These are phyloP conservation scores for Puya raimondii DNA, from an alignment of 176 grass and related monocot genomes.

Conservation along the genomic window DNA sequence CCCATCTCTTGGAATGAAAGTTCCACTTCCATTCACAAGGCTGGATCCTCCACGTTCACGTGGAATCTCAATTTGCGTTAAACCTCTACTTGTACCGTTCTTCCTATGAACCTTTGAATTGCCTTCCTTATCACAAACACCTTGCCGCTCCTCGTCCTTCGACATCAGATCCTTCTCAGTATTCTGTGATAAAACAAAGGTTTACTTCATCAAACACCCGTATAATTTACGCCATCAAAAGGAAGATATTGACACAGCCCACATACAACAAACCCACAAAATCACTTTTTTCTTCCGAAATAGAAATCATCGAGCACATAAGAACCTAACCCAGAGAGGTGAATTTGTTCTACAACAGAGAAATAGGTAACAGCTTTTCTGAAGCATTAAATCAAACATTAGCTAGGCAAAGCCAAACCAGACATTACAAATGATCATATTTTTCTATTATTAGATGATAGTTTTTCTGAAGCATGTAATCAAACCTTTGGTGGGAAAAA, in stretches of 20 bases:
- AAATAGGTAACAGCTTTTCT: too few species aligned
- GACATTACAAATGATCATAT: too few species aligned
- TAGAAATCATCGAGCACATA: too few species aligned
- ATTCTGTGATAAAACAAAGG: background rate
- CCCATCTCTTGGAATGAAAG: background rate
- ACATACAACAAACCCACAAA: background rate
- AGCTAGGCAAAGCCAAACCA: too few species aligned
- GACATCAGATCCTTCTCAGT: background rate
- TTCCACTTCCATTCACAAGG: background rate
- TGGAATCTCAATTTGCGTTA: background rate
- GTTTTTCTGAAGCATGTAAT: too few species aligned
- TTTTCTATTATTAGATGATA: too few species aligned
- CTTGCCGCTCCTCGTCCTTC: slow-evolving; percentile 2
- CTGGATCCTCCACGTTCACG: background rate
- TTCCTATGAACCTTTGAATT: background rate
- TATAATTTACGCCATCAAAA: background rate
- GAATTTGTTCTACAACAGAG: too few species aligned
- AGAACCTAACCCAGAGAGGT: too few species aligned
- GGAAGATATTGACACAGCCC: background rate
- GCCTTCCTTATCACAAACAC: background rate
- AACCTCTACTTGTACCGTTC: background rate
- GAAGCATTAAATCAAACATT: too few species aligned
- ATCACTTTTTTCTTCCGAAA: too few species aligned
- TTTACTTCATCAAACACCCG: background rate
- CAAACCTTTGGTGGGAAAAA: too few species aligned